These are phyloP conservation scores for Brettanomyces custersianus DNA, from an alignment of 805 yeast species.

Conservation along the genomic window DNA sequence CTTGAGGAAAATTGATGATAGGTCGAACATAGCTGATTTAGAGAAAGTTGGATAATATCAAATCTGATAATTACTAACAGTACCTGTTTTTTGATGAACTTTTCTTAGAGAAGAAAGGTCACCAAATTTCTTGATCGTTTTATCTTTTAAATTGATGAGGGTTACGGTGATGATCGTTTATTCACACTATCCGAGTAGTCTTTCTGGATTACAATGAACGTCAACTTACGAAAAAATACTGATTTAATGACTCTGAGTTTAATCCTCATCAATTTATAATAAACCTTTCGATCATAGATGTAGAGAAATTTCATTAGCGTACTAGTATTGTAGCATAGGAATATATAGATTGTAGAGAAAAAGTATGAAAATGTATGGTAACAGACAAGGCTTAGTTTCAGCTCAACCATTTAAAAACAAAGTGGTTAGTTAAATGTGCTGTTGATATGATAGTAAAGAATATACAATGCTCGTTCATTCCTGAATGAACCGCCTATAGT, in stretches of 20 bases:
- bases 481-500: conserved; percentile 8
- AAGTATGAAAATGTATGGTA: too few species aligned
- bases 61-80: not conserved
- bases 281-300: too few species aligned
- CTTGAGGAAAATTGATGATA: conserved; percentile 40
- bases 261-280: too few species aligned
- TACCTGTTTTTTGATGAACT: not conserved
- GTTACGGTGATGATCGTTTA: conserved; percentile 21
- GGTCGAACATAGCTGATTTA: conserved; percentile 31
- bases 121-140: too few species aligned
- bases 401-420: too few species aligned
- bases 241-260: conserved; percentile 52
- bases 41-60: not conserved
- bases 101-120: too few species aligned
- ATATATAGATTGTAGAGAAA: too few species aligned
- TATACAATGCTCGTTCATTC: not conserved
- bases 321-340: too few species aligned
- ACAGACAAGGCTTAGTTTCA: too few species aligned
- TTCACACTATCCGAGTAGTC: conserved; percentile 49
- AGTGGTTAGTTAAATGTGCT: not conserved
- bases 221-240: conserved; percentile 30
- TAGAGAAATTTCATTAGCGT: too few species aligned
- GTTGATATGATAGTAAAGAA: not conserved
- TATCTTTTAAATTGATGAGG: too few species aligned
- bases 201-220: conserved; percentile 25